A percentile compares a stretch with the other conserved stretches of the same genome.
Evolutionary conservation across 2,329 filamentous ascomycete genomes (phyloP).

Genomic region (Orbilia oligospora): DNA sequence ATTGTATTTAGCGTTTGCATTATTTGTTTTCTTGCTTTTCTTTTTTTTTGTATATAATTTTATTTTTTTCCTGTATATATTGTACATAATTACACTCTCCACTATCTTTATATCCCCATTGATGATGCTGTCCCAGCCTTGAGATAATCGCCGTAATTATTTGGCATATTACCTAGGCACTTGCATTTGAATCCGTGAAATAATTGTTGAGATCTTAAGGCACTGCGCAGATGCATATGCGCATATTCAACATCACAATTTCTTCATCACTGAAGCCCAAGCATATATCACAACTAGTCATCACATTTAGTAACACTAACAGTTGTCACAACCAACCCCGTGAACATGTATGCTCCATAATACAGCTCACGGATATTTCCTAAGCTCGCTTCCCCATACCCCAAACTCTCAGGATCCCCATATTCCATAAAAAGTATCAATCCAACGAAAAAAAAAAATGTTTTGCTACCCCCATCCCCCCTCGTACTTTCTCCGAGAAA

Average conservation of each 20-base stretch:
- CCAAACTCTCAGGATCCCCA: constrained; percentile 34
- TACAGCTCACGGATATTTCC: constrained; percentile 43
- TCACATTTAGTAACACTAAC: constrained; percentile 55
- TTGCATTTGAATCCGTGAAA: not conserved
- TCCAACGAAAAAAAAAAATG: constrained; percentile 2
- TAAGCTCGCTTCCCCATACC: constrained; percentile 42
- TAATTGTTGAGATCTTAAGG: not conserved
- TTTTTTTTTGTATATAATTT: constrained; percentile 3
- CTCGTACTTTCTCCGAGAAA: constrained; percentile 28
- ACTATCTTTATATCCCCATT: not conserved
- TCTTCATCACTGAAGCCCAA: constrained; percentile 18
- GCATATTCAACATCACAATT: constrained; percentile 14
- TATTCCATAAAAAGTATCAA: constrained; percentile 28
- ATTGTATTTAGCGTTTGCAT: not conserved
- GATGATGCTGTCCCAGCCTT: not conserved
- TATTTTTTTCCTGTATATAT: not conserved
- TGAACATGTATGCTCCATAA: constrained; percentile 20
- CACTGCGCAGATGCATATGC: too few relatives aligned
- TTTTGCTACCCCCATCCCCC: constrained; percentile 11
- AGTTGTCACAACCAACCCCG: constrained; percentile 44
- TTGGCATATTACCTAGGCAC: not conserved
- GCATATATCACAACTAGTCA: constrained; percentile 42
- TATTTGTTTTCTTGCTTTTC: constrained; percentile 5
- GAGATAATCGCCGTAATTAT: not conserved
- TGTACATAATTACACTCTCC: too few relatives aligned